Evolutionary conservation across 2,329 filamentous ascomycete species (phyloP).

Genomic region (Arthrobotrys entomopaga): DNA sequence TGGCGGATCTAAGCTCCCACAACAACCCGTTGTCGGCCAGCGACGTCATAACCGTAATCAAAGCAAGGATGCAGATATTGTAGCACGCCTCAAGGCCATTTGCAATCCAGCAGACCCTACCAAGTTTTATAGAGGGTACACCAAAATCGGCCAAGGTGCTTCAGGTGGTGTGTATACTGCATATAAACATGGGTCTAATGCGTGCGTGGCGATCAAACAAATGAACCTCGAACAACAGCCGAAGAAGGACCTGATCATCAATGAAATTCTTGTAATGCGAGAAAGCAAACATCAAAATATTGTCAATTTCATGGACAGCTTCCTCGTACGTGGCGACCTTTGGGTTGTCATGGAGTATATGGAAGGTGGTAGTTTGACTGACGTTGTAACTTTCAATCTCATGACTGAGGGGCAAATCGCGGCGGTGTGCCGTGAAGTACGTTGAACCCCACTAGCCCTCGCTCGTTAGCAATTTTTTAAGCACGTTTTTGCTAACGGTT

Average conservation of each 20-base stretch:
- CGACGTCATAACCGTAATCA: slow-evolving; percentile 80
- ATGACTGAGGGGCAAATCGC: slow-evolving; percentile 99
- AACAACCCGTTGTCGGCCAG: slow-evolving; percentile 67
- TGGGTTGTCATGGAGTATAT: slow-evolving; percentile 99
- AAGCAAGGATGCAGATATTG: slow-evolving; percentile 82
- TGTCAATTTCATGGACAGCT: slow-evolving; percentile 99
- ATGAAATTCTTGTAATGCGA: slow-evolving; percentile 99
- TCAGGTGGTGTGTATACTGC: slow-evolving; percentile 96
- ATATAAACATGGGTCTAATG: slow-evolving; percentile 82
- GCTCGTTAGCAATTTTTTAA: not conserved
- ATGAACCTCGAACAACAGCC: slow-evolving; percentile 99
- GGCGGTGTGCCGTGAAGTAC: slow-evolving; percentile 85
- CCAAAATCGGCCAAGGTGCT: slow-evolving; percentile 96
- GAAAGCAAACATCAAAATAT: slow-evolving; percentile 98
- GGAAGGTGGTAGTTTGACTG: slow-evolving; percentile 96
- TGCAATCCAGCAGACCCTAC: slow-evolving; percentile 91
- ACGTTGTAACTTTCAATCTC: slow-evolving; percentile 98
- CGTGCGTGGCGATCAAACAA: slow-evolving; percentile 96
- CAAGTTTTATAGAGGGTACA: slow-evolving; percentile 84
- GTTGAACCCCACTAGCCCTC: slow-evolving; percentile 42
- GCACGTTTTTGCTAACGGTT: not conserved
- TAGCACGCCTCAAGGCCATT: slow-evolving; percentile 84
- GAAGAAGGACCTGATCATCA: slow-evolving; percentile 99
- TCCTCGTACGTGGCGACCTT: slow-evolving; percentile 84
- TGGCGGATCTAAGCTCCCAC: slow-evolving; percentile 60